Evolutionary conservation across 2,329 filamentous ascomycete species (phyloP).

Genomic region (Chalaropsis thielavioides): DNA sequence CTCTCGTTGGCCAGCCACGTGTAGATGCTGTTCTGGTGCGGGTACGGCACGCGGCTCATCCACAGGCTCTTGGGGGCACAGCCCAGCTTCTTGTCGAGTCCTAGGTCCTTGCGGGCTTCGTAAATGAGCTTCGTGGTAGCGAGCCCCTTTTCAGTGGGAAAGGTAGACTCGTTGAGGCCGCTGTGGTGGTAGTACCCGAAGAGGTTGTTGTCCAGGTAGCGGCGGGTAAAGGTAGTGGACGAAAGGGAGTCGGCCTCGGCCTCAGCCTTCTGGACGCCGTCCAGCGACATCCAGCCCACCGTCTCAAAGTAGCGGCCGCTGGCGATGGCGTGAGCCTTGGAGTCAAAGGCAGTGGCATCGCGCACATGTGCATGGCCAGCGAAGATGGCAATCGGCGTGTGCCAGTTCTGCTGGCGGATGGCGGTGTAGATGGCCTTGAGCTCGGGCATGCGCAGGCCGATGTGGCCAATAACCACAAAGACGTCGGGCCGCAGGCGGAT

Average conservation of each 20-base stretch:
- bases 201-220: conserved; percentile 90
- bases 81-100: conserved; percentile 62
- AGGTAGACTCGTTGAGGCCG: conserved; percentile 53
- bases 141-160: conserved; percentile 59
- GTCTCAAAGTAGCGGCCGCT: conserved; percentile 92
- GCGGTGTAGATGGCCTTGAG: conserved; percentile 63
- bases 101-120: conserved; percentile 51
- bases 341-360: conserved; percentile 68
- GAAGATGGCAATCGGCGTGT: conserved; percentile 80
- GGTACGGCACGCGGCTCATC: conserved; percentile 67
- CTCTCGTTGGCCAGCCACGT: conserved; percentile 65
- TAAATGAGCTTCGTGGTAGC: conserved; percentile 58
- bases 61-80: conserved; percentile 71
- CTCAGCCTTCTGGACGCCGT: conserved; percentile 38
- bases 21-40: conserved; percentile 60
- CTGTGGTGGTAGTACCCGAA: conserved; percentile 73
- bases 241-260: conserved; percentile 23
- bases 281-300: conserved; percentile 80
- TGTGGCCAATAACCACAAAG: conserved; percentile 75
- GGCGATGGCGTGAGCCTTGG: conserved; percentile 62
- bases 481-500: conserved; percentile 75
- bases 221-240: conserved; percentile 50
- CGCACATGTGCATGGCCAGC: conserved; percentile 83
- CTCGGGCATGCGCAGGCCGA: conserved; percentile 67
- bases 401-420: conserved; percentile 61